Evolutionary conservation across 495 filamentous ascomycete species (phyloP), one percentile per base, ranked within the genome.

Genomic region (Viridothelium virens): DNA sequence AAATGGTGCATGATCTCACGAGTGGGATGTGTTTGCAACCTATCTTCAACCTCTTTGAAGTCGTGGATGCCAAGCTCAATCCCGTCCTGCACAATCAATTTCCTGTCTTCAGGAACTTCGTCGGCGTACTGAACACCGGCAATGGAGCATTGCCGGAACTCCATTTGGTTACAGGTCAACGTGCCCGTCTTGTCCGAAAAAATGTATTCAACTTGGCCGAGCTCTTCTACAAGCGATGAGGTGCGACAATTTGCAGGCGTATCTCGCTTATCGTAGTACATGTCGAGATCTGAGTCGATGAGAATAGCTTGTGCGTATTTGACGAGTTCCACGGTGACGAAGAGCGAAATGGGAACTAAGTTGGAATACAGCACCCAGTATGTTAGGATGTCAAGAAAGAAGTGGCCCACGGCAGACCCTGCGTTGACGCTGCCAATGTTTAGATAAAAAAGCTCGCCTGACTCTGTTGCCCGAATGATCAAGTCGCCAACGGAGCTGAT

Each of bases 331-430:
- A 98, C 86, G 0, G 95, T 98, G 70, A 98, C 95, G 77, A 98
- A 98, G 4, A 98, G 87, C 44, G 91, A 96, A 74, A 98, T 97
- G 14, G 94, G 94, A 65, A 98, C 93, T 64, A 98, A 79, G 67
- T 96, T 92, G 10, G 94, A 97, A 75, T 96, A 98, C n/a, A 98
- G 80, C 10, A 97, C 92, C 94, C 94, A 98, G 75, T 96, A 97
- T 4, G 94, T 98, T 75, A 96, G 89, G 65, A 98, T 89, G 76
- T 98, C 95, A 70, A 89, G 87, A 76, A 96, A 89, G 75, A 98
- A 97, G 71, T 93, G 89, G 67, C 84, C 84, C 2, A 87, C 90
- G 14, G 85, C 79, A 39, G 85, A 84, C 59, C 65, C 79, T 63
- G 71, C 73, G 56, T 84, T 82, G 31, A 36, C 34, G 5, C 53